Base-by-base conservation (phyloP, 2,329 filamentous ascomycete species). In the Xylaria multiplex region DNA sequence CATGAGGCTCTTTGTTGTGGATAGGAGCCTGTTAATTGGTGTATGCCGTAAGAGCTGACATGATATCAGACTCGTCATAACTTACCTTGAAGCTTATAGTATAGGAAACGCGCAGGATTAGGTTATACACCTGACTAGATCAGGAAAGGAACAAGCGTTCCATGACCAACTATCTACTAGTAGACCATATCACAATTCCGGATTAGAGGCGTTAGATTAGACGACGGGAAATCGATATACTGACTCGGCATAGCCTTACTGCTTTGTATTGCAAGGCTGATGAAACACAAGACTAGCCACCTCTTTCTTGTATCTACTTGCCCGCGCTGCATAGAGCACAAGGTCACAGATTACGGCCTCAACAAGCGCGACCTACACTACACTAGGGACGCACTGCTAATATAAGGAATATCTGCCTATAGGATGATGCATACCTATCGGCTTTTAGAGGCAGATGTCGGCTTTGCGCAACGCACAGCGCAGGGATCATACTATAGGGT, bases 201-300 rank as follows among this genome's bases (percentile, higher is more conserved):
- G 27, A 40, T 6, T 16, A 24, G 16, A 9, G 32, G 19, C 14
- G n/a, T 13, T 24, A 14, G 19, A 37, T 24, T 27, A 54, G 9
- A 42, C 5, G 19, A 42, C 5, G 5, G n/a, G n/a, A 54, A 16
- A 16, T 11, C 19, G 35, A 42, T 27, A 14, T 11, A 49, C 13
- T 6, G 4, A n/a, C 1, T 30, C 49, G 8, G 7, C 42, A 53
- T 48, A 61, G 59, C 59, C 59, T 61, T 19, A 55, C 30, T 14
- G 22, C 42, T 61, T 54, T 6, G 19, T 55, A 61, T 46, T 55
- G 50, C 59, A 61, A 61, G 59, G 59, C 59, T 61, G 59, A 61
- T 61, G 46, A 49, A 27, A 49, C 19, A 6, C n/a, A 40, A 54
- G 11, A 40, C 8, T 30, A 37, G 50, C 16, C n/a, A 37, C 19